Percentiles rank a stretch among this genome's conserved stretches.
Evolutionary conservation across 2,329 filamentous ascomycete species (phyloP).

Genomic region (Cladosporium sp.): DNA sequence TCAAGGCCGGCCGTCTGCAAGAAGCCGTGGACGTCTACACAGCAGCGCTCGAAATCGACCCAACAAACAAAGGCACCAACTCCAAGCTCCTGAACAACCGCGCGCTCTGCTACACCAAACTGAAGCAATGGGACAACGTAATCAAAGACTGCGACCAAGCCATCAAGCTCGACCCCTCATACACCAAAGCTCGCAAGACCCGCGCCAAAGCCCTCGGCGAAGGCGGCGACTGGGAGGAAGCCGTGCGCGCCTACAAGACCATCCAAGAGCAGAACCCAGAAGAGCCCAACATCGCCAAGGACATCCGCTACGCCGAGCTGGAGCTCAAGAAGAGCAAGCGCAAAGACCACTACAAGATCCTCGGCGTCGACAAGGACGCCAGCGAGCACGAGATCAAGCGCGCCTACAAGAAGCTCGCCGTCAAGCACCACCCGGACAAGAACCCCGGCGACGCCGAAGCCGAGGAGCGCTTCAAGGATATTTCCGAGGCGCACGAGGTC

Average conservation of each 20-base stretch:
- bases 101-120: conserved; percentile 74
- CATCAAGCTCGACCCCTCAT: conserved; percentile 74
- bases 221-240: conserved; percentile 87
- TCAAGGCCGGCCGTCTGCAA: conserved; percentile 78
- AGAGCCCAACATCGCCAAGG: conserved; percentile 74
- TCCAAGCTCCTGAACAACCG: conserved; percentile 93
- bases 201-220: conserved; percentile 85
- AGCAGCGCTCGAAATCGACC: conserved; percentile 78
- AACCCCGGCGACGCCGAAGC: conserved; percentile 82
- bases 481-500: conserved; percentile 94
- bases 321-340: conserved; percentile 96
- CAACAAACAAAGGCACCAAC: conserved; percentile 84
- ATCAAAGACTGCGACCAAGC: conserved; percentile 84
- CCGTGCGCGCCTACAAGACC: conserved; percentile 81
- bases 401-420: conserved; percentile 91
- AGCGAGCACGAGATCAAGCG: conserved; percentile 86
- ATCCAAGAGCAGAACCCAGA: conserved; percentile 78
- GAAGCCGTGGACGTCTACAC: conserved; percentile 81
- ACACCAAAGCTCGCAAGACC: conserved; percentile 88
- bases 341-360: conserved; percentile 99
- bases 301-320: conserved; percentile 84
- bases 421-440: conserved; percentile 95
- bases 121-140: conserved; percentile 78
- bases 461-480: conserved; percentile 93
- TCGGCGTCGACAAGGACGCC: conserved; percentile 81